Evolutionary conservation across 768 basidiomycete genomes (phyloP).

Genomic region (Termitomyces sp.): DNA sequence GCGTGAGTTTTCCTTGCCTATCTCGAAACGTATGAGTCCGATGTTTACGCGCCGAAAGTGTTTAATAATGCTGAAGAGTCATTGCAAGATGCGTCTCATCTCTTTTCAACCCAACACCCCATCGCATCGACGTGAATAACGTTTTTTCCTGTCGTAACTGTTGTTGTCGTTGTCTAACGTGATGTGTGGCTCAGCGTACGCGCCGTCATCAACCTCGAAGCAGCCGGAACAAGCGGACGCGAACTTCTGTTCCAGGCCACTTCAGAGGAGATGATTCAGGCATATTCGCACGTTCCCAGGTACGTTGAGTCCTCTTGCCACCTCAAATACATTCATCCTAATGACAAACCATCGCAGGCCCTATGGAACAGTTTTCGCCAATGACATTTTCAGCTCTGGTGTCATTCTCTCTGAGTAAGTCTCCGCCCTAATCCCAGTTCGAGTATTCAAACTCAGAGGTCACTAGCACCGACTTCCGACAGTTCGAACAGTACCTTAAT

Average conservation of each 20-base stretch:
- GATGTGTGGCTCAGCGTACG: slow-evolving; percentile 51
- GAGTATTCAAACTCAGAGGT: slow-evolving; percentile 6
- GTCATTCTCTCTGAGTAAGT: slow-evolving; percentile 84
- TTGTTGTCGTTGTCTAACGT: not conserved
- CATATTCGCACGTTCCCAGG: slow-evolving; percentile 83
- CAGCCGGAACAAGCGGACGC: slow-evolving; percentile 81
- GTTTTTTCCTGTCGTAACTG: not conserved
- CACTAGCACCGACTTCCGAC: slow-evolving; percentile 87
- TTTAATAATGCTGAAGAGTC: slow-evolving; percentile 96
- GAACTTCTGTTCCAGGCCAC: slow-evolving; percentile 96
- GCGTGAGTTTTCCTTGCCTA: slow-evolving; percentile 41
- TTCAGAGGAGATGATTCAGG: slow-evolving; percentile 89
- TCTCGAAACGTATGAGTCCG: not conserved
- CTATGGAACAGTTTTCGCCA: slow-evolving; percentile 83
- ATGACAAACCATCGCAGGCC: slow-evolving; percentile 42
- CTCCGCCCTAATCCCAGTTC: not conserved
- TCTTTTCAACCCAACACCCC: slow-evolving; percentile 88
- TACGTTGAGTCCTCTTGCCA: slow-evolving; percentile 13
- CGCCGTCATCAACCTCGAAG: slow-evolving; percentile 89
- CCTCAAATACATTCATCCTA: not conserved
- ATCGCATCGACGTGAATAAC: slow-evolving; percentile 57
- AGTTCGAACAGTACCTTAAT: slow-evolving; percentile 86
- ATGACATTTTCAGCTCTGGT: slow-evolving; percentile 90
- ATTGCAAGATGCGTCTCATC: slow-evolving; percentile 89
- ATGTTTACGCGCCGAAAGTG: slow-evolving; percentile 37